Evolutionary conservation across 2,329 filamentous ascomycete species (phyloP).

Genomic region (Neurospora sp.): DNA sequence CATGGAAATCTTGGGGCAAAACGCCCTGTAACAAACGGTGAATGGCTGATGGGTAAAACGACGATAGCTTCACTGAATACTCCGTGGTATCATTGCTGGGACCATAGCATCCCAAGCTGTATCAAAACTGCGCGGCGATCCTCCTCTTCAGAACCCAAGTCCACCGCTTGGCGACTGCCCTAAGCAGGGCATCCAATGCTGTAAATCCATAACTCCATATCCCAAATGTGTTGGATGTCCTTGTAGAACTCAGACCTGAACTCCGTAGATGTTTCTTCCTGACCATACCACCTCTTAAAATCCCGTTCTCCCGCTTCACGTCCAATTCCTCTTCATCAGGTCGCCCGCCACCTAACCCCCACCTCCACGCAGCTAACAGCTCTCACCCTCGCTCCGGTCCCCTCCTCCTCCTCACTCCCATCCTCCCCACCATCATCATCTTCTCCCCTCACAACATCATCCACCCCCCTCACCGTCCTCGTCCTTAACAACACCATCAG

Average conservation of each 20-base stretch:
- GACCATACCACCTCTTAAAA: background rate
- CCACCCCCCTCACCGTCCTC: slow-evolving; percentile 53
- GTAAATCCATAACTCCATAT: background rate
- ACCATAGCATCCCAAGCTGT: background rate
- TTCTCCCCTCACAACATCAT: slow-evolving; percentile 45
- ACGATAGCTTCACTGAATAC: background rate
- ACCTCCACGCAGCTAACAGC: slow-evolving; percentile 43
- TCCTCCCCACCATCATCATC: slow-evolving; percentile 15
- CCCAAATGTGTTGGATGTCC: background rate
- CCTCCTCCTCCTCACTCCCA: slow-evolving; percentile 9
- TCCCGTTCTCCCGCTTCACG: background rate
- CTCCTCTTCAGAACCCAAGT: background rate
- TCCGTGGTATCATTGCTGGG: background rate
- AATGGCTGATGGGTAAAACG: background rate
- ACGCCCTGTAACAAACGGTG: background rate
- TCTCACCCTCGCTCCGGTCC: slow-evolving; percentile 30
- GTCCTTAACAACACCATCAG: slow-evolving; percentile 51
- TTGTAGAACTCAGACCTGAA: background rate
- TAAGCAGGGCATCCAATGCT: background rate
- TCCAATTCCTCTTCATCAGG: background rate
- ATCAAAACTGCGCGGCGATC: background rate
- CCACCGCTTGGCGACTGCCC: background rate
- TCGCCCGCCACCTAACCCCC: slow-evolving; percentile 25
- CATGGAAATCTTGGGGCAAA: background rate
- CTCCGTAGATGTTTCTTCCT: background rate